Evolutionary conservation across 116 monocot genomes (phyloP), one percentile per base, ranked within the genome.

Genomic region (Dioscorea cayenensis): DNA sequence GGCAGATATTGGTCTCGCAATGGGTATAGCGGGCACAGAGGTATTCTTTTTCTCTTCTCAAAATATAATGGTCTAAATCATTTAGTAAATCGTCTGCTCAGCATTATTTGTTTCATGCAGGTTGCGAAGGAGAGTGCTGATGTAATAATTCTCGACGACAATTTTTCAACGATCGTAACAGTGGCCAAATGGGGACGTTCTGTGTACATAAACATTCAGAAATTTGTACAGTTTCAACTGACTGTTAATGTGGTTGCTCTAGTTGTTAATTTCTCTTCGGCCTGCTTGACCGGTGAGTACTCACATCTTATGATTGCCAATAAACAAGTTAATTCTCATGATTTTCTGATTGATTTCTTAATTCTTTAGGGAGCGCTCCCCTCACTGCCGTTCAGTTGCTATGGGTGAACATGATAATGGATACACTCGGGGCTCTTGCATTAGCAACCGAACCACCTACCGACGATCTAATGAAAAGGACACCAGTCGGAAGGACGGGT

Each of bases 341-440:
- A 13, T 65, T 65, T 3, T 28, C 28, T 11, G 18, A 28, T 25
- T 14, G 11, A 0, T 37, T 64, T 64, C 19, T 55, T 73, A 62
- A 62, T 62, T 0, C n/a, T 67, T 60, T 36, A 94, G 94, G 94
- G 62, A 66, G 67, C 67, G 87, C 94, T 71, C 94, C 94, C 19
- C 77, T 94, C 19, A 91, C 91, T 71, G 94, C 94, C 38, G 91
- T 94, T 49, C 94, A 90, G 68, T 71, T 95, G 37, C 81, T 95
- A 2, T 95, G 95, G 95, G 95, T 91, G 2, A 91, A 95, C 79
- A 91, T 91, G 90, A 95, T 95, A 20, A 89, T 95, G 95, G 89
- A 95, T 72, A 89, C 95, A 36, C 70, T 95, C 6, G 95, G 91
- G 60, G 95, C 95, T 6, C 86, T 95, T 65, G 95, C 95, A 18